Evolutionary conservation across 2,329 filamentous ascomycete genomes (phyloP).

Genomic region (Fragosphaeria purpurea): DNA sequence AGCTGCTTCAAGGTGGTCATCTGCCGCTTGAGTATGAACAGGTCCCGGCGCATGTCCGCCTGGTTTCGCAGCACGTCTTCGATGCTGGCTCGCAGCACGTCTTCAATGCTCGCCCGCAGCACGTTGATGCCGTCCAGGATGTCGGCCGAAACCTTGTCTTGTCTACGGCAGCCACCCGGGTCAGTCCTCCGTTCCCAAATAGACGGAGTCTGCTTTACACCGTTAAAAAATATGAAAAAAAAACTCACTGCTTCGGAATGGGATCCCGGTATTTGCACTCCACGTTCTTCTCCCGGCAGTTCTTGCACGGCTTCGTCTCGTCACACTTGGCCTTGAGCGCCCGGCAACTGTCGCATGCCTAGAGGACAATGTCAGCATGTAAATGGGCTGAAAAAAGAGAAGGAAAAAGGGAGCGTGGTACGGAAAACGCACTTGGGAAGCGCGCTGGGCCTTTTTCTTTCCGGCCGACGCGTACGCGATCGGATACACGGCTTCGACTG

Average conservation of each 20-base stretch:
- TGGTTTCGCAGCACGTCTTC: no score
- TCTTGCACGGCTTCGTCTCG: conserved; percentile 73
- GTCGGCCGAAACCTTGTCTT: conserved; percentile 51
- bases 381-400: no score
- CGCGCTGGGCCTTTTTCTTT: conserved; percentile 55
- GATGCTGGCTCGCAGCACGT: no score
- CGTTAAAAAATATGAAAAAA: no score
- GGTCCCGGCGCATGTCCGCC: conserved; percentile 13
- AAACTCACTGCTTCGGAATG: conserved; percentile 74
- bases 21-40: neutral
- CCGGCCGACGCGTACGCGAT: conserved; percentile 35
- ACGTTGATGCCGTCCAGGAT: conserved; percentile 43
- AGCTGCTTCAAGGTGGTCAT: neutral
- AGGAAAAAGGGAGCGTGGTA: neutral
- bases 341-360: conserved; percentile 88
- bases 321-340: conserved; percentile 86
- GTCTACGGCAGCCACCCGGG: conserved; percentile 22
- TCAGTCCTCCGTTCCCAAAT: neutral
- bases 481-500: conserved; percentile 30
- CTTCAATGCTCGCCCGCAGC: neutral
- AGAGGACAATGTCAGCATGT: neutral
- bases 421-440: conserved; percentile 43
- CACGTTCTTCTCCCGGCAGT: conserved; percentile 77
- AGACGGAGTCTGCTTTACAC: no score
- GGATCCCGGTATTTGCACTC: conserved; percentile 85